These are phyloP conservation scores for Pyrrhoderma noxium DNA, from an alignment of 1,284 basidiomycete species.

Conservation along the genomic window DNA sequence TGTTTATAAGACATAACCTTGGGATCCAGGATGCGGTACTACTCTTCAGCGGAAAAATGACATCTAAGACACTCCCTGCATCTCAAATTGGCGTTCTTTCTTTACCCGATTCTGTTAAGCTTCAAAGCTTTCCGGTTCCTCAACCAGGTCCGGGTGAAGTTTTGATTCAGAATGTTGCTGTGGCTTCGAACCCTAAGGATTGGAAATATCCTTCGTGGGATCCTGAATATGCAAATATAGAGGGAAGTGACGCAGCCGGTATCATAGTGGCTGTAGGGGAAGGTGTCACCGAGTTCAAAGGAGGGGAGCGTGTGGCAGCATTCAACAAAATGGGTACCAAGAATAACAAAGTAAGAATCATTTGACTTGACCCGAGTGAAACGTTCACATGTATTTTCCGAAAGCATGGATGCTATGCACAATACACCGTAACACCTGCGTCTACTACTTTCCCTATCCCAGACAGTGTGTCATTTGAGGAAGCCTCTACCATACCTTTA, in stretches of 20 bases:
- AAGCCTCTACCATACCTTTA: constrained; percentile 28
- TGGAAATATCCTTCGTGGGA: constrained; percentile 23
- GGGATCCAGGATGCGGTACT: too few relatives aligned
- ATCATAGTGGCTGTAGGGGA: constrained; percentile 15
- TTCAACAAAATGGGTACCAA: constrained; percentile 23
- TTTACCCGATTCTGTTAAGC: constrained; percentile 1
- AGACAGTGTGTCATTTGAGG: constrained; percentile 24
- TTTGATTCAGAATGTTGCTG: constrained; percentile 28
- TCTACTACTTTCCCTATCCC: constrained; percentile 10
- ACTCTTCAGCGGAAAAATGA: too few relatives aligned
- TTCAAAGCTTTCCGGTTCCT: constrained; percentile 16
- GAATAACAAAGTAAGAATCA: constrained; percentile 7
- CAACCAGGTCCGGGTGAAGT: constrained; percentile 23
- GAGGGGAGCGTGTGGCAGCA: constrained; percentile 21
- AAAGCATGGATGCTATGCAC: constrained; percentile 13
- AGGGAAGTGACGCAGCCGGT: constrained; percentile 19
- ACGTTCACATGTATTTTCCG: too few relatives aligned
- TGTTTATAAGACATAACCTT: too few relatives aligned
- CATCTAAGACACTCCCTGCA: not conserved
- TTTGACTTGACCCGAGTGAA: too few relatives aligned
- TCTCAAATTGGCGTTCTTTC: constrained; percentile 12
- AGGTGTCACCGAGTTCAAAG: constrained; percentile 18
- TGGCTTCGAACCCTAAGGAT: constrained; percentile 29
- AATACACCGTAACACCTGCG: constrained; percentile 13
- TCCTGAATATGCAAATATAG: constrained; percentile 16